These are phyloP conservation scores for Croton laevigatus DNA, from an alignment of 441 rosid species.

Conservation along the genomic window DNA sequence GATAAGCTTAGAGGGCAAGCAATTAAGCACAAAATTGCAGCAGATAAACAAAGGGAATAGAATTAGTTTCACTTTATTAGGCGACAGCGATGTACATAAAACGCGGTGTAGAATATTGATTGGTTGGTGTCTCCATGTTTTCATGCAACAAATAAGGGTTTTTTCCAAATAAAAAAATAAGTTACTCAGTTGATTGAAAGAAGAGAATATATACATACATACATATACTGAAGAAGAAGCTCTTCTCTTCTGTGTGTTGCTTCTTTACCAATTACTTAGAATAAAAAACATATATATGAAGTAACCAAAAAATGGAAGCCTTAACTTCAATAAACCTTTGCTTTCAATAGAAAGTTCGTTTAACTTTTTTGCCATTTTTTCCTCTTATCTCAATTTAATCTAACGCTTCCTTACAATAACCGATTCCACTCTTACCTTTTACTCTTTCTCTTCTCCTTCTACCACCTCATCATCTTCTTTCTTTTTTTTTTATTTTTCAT, in stretches of 20 bases:
- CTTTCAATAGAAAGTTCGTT: conserved; percentile 56
- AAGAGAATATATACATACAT: not conserved
- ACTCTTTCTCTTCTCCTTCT: conserved; percentile 15
- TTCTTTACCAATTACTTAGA: conserved; percentile 24
- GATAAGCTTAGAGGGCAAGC: not conserved
- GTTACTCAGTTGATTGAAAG: not conserved
- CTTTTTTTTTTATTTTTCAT: no score
- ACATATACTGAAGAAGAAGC: no score
- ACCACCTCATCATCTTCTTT: no score
- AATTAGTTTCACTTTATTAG: conserved; percentile 8
- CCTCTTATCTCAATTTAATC: not conserved
- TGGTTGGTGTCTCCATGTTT: conserved; percentile 46
- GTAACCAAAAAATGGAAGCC: conserved; percentile 31
- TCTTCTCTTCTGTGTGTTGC: not conserved
- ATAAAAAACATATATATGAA: conserved; percentile 14
- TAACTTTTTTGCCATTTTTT: not conserved
- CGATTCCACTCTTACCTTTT: conserved; percentile 24
- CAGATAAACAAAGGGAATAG: no score
- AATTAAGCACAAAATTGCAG: not conserved
- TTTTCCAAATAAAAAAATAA: no score
- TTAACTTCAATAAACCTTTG: conserved; percentile 53
- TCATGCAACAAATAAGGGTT: conserved; percentile 65
- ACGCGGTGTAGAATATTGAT: conserved; percentile 26
- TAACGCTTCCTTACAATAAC: conserved; percentile 28
- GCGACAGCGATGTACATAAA: conserved; percentile 20